Evolutionary conservation across 768 basidiomycete genomes (phyloP), one percentile per base, ranked within the genome.

Genomic region (Termitomyces sp.): DNA sequence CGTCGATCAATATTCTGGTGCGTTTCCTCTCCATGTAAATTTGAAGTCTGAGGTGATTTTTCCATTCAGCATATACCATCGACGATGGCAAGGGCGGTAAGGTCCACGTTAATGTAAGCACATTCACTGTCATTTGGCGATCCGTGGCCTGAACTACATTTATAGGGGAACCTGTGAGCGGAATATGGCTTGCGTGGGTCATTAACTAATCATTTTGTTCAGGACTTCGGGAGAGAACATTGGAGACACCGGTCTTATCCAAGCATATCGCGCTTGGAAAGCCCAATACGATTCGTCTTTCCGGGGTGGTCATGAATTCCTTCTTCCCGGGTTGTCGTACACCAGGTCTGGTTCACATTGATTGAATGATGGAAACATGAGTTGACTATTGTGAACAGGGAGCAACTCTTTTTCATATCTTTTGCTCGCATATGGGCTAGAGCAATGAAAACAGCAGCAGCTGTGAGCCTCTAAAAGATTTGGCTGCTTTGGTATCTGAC

Each of bases 181-280:
- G 24, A 9, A 24, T 16, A 20, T 20, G 37, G 8, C 30, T 48
- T 27, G 9, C 18, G 20, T 16, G 16, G 9, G 16, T 32, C 26
- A n/a, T 7, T 32, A 30, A 36, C 56, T 68, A 34, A 72, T 30
- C 1, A n/a, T 9, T 43, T 30, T 14, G 20, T 1, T 57, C 54
- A 92, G 91, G 53, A 97, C 94, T 1, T 91, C 91, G 12, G 93
- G 93, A 6, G 94, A 96, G 72, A 94, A 94, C 67, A 93, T 95
- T 56, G 94, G 91, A 7, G 94, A 96, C 67, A 82, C 82, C 0
- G 91, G 91, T 12, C 73, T 94, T 20, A 86, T 94, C 44, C 92
- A 93, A 70, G 86, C 95, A 0, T 96, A 86, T 71, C 82, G 89
- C 12, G 97, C 97, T 18, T 99, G 97, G 97, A 87, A 91, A 69